Evolutionary conservation across 1,139 yeast species (phyloP).

Genomic region (Taphrina sp.): DNA sequence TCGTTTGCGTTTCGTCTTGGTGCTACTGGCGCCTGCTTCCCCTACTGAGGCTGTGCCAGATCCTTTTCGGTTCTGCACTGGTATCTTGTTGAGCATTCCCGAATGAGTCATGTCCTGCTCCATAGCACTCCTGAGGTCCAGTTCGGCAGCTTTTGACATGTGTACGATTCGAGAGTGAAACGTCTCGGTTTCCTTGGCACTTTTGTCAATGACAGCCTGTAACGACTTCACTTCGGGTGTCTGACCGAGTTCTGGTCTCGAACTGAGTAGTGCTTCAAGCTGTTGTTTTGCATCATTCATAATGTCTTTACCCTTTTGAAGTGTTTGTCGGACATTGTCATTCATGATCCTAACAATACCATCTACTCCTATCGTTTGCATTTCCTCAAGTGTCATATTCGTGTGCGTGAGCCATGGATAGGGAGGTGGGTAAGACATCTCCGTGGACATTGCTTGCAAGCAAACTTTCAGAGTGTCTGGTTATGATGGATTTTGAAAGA

Average conservation of each 20-base stretch:
- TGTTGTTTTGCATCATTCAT: background rate
- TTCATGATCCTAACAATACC: background rate
- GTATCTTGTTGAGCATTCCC: background rate
- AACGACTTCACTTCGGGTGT: background rate
- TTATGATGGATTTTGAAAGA: too few species aligned
- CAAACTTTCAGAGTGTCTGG: too few species aligned
- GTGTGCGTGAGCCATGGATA: slow-evolving; percentile 1
- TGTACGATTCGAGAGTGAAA: background rate
- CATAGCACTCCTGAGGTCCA: background rate
- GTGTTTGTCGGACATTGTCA: background rate
- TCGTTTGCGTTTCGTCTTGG: slow-evolving; percentile 4
- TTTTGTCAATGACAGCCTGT: background rate
- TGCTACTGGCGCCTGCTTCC: background rate
- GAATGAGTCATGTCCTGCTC: background rate
- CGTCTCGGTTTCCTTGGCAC: background rate
- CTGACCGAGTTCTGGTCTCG: background rate
- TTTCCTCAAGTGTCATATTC: background rate
- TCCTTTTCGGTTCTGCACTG: too few species aligned
- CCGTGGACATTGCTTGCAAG: slow-evolving; percentile 13
- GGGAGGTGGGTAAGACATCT: slow-evolving; percentile 1
- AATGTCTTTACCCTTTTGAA: background rate
- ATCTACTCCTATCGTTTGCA: background rate
- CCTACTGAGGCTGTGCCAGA: too few species aligned
- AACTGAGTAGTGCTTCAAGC: background rate
- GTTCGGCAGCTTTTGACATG: background rate